Evolutionary conservation across 164 flowering plant species (phyloP), one percentile per base, ranked within the genome.

Genomic region (Vitis rotundifolia): DNA sequence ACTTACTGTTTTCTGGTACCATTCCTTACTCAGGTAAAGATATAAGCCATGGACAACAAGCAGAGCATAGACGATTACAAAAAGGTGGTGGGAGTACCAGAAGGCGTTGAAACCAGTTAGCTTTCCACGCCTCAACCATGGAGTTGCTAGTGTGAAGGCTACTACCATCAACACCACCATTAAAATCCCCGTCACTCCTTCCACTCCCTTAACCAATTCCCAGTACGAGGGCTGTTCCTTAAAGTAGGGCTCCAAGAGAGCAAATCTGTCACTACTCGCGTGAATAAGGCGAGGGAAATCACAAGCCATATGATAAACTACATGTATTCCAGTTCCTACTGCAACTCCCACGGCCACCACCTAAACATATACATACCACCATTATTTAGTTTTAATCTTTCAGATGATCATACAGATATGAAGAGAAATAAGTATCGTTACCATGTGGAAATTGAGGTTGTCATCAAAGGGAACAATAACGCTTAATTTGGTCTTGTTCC

Each of bases 281-380:
- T 61, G 64, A 28, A 61, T 10, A 29, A 61, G 64, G 44, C 78
- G 74, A 14, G 84, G 84, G 59, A 81, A 81, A 70, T 79, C 80
- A 49, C 84, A 81, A 0, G 82, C 62, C 11, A 81, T 29, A 72
- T 81, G 84, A 13, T 80, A 66, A 1, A 68, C 64, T 12, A 57
- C 84, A 61, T 81, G 84, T 15, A 81, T 9, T 28, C 66, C 76
- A 13, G 74, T 75, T 6, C 84, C 84, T 0, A 79, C 50, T 7
- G 67, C 82, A 44, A 79, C 60, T n/a, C 67, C 80, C 16, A 47
- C 56, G 3, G 82, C 84, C 54, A 81, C 70, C 8, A 81, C 69
- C 49, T 66, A 6, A 6, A 6, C 44, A 37, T 0, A 37, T 37
- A 37, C 7, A 37, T 37, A 0, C 7, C 44, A 37, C 44, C 44